phyloP scores from a whole-genome alignment of 768 basidiomycete species.

The Trametes cubensis region DNA sequence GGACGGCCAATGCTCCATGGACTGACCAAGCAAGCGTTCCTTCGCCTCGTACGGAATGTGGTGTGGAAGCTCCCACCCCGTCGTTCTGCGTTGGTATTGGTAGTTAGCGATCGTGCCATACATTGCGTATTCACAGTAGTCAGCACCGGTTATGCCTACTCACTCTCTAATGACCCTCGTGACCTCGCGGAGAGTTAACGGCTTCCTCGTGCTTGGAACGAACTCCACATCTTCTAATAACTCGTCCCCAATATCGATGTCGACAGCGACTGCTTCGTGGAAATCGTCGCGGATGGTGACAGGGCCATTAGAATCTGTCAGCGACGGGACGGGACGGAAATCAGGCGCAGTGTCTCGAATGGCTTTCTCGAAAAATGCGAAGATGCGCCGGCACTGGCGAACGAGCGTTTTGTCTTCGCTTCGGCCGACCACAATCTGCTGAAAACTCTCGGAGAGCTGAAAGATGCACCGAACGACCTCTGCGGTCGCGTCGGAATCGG shows the following conservation, averaged over 20 bases:
- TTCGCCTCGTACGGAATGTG: slow-evolving; percentile 47
- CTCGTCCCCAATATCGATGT: not conserved
- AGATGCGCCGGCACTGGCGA: slow-evolving; percentile 39
- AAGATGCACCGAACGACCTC: slow-evolving; percentile 50
- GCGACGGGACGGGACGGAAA: slow-evolving; percentile 39
- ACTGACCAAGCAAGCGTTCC: slow-evolving; percentile 38
- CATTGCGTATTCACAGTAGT: not conserved
- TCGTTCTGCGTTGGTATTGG: slow-evolving; percentile 35
- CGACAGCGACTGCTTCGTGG: not conserved
- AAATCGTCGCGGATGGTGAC: not conserved
- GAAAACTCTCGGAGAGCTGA: slow-evolving; percentile 47
- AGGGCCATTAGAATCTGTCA: slow-evolving; percentile 11
- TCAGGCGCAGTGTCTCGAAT: slow-evolving; percentile 46
- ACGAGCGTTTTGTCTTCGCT: slow-evolving; percentile 40
- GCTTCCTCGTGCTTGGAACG: not conserved
- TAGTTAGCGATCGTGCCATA: not conserved
- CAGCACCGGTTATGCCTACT: slow-evolving; percentile 10
- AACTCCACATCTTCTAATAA: not conserved
- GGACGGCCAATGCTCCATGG: slow-evolving; percentile 40
- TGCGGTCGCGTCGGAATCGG: slow-evolving; percentile 42
- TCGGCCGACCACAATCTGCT: slow-evolving; percentile 36
- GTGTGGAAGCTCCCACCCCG: slow-evolving; percentile 47
- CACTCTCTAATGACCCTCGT: slow-evolving; percentile 40
- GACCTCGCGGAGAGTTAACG: slow-evolving; percentile 38
- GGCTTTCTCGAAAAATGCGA: slow-evolving; percentile 36